A percentile compares a stretch with the other conserved stretches of the same genome.
Conservation (phyloP, 805 yeast genomes). For the Kazachstania kunashirensis region DNA sequence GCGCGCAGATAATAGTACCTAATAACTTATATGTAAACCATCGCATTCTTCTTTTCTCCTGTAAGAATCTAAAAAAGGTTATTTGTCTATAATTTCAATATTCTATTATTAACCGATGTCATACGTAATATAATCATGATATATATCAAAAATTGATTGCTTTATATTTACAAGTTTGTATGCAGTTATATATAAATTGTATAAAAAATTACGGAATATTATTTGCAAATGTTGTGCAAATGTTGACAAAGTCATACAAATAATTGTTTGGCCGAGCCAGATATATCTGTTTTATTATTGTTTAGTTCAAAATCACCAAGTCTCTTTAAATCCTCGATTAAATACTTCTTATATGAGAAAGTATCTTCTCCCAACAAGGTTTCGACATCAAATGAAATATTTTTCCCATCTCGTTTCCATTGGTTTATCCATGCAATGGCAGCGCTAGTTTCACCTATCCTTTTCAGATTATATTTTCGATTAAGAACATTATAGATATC, state of each 20-base stretch:
- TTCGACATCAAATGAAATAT: slow-evolving; percentile 20
- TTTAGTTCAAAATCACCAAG: slow-evolving; percentile 6
- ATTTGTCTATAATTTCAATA: too few species aligned
- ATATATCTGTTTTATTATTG: background rate
- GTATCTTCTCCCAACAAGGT: slow-evolving; percentile 12
- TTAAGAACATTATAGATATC: slow-evolving; percentile 48
- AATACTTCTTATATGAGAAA: slow-evolving; percentile 13
- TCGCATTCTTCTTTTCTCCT: too few species aligned
- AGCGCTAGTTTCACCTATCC: slow-evolving; percentile 53
- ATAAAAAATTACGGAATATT: too few species aligned
- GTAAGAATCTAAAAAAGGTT: too few species aligned
- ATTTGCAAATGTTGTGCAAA: too few species aligned
- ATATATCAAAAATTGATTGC: too few species aligned
- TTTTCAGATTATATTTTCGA: slow-evolving; percentile 31
- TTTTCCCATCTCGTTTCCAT: slow-evolving; percentile 48
- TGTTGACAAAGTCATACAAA: background rate
- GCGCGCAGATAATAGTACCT: too few species aligned
- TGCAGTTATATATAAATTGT: too few species aligned
- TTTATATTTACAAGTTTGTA: too few species aligned
- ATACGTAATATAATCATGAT: too few species aligned
- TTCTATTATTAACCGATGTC: too few species aligned
- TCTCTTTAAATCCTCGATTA: slow-evolving; percentile 6
- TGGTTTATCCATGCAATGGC: slow-evolving; percentile 55
- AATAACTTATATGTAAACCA: too few species aligned
- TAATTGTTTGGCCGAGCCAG: slow-evolving; percentile 1